Base-by-base conservation (phyloP, 495 filamentous ascomycete species). In the Talaromyces ruber region DNA sequence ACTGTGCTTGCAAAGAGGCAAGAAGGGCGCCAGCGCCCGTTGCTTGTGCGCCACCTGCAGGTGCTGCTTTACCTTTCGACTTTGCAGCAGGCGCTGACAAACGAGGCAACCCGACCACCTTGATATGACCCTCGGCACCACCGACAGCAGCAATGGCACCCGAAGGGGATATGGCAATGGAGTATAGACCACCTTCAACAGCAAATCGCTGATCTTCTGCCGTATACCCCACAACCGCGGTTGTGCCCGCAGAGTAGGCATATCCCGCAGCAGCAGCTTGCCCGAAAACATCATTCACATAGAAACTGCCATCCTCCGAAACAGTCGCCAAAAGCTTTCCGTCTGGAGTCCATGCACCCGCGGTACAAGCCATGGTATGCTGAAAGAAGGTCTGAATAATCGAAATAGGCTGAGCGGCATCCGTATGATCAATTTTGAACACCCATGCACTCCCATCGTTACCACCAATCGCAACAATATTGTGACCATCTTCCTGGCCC, bases 401-500 rank as follows among this genome's bases (percentile, higher is more conserved):
- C 54, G 86, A 85, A 62, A 98, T 79, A 4, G 82, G 83, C 52
- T 79, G 82, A 64, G 74, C 74, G 70, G 78, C 58, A 64, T 90
- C 85, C 8, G 77, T 74, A 21, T 82, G 72, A 66, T 95, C 88
- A 68, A 98, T 81, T 6, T 83, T 86, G 75, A 97, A 94, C 6
- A 99, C 88, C 95, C 95, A 99, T 6, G 96, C 91, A 54, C 85
- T 89, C 51, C 95, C 95, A 71, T 99, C 93, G n/a, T 82, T 88
- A 43, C 92, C 91, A 39, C 95, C 95, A 22, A 98, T 73, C 0
- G 95, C 95, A 64, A 99, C 68, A n/a, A 89, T 85, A 72, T 97
- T 95, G 25, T 86, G 82, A 69, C 88, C 82, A 16, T 75, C 78
- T 8, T 86, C 71, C 76, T 81, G 51, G 81, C 71, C 73, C 8